Conservation (phyloP, 495 filamentous ascomycete genomes). For the Aspergillus bridgeri region DNA sequence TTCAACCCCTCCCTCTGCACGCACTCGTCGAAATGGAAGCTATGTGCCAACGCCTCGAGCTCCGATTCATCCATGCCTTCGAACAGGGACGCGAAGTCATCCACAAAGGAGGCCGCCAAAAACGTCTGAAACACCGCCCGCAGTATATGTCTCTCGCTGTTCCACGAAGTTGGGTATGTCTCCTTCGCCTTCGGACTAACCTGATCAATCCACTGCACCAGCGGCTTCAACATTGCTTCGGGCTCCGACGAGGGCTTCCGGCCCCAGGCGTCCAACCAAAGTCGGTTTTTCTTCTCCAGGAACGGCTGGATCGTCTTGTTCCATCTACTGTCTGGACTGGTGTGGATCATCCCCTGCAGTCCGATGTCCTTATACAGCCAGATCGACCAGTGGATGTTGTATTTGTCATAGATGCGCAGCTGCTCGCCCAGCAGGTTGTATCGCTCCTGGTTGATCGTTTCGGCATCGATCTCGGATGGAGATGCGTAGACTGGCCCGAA, state of each 20-base stretch:
- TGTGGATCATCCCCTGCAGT: conserved; percentile 59
- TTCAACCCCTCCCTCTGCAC: conserved; percentile 54
- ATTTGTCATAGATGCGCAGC: conserved; percentile 53
- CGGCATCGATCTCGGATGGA: conserved; percentile 28
- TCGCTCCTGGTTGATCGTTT: conserved; percentile 48
- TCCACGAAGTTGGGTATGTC: conserved; percentile 55
- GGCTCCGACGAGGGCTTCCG: conserved; percentile 34
- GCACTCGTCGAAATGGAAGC: conserved; percentile 57
- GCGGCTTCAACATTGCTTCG: conserved; percentile 35
- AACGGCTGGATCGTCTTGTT: conserved; percentile 50
- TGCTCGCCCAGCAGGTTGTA: conserved; percentile 55
- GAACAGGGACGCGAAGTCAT: conserved; percentile 58
- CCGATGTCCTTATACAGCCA: conserved; percentile 68
- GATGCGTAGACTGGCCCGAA: conserved; percentile 61
- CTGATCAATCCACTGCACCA: conserved; percentile 42
- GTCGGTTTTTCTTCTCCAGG: conserved; percentile 50
- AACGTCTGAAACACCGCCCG: conserved; percentile 52
- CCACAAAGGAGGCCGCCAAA: conserved; percentile 47
- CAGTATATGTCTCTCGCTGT: conserved; percentile 52
- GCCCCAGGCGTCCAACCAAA: conserved; percentile 57
- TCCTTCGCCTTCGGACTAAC: conserved; percentile 36
- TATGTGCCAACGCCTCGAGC: conserved; percentile 53
- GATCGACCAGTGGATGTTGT: conserved; percentile 57
- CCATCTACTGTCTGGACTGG: conserved; percentile 45
- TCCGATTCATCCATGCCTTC: conserved; percentile 49